Conservation (phyloP, 2,329 filamentous ascomycete species). For the Plectosphaerella sp. region DNA sequence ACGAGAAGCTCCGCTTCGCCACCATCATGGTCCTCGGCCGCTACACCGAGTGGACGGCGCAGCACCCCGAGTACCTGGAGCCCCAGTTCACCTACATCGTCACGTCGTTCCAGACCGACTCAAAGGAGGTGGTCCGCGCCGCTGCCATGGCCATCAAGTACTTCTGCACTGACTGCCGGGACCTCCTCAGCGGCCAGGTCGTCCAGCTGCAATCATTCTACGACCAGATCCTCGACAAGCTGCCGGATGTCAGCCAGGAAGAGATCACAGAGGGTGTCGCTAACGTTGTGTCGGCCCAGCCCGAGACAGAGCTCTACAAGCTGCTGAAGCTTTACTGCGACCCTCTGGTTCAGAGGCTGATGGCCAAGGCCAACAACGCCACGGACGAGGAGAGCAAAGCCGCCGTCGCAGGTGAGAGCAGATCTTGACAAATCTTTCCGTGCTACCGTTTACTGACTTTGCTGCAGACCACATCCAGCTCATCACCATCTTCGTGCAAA, state of each 20-base stretch:
- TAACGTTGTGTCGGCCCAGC: constrained; percentile 83
- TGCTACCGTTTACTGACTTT: not conserved
- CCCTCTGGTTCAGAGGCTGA: constrained; percentile 79
- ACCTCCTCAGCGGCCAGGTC: constrained; percentile 78
- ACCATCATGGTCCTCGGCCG: constrained; percentile 95
- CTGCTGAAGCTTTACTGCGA: constrained; percentile 91
- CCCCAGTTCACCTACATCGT: constrained; percentile 95
- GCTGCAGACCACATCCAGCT: constrained; percentile 77
- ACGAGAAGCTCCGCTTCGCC: constrained; percentile 97
- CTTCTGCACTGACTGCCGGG: constrained; percentile 92
- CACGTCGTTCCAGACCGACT: constrained; percentile 82
- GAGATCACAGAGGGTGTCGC: constrained; percentile 96
- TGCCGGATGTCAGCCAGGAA: constrained; percentile 84
- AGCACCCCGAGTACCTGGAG: constrained; percentile 88
- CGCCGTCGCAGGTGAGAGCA: constrained; percentile 68
- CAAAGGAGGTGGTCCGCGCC: constrained; percentile 85
- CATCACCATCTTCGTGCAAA: constrained; percentile 84
- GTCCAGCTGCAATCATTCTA: constrained; percentile 89
- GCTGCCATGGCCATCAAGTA: constrained; percentile 94
- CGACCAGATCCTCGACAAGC: constrained; percentile 78
- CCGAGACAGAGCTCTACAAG: constrained; percentile 72
- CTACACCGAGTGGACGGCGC: constrained; percentile 96
- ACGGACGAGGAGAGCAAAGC: constrained; percentile 79
- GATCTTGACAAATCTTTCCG: not conserved
- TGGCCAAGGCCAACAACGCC: constrained; percentile 81